Percentiles rank a stretch among this genome's conserved stretches.
Evolutionary conservation across 2,329 filamentous ascomycete genomes (phyloP).

Genomic region (Fusarium annulatum): DNA sequence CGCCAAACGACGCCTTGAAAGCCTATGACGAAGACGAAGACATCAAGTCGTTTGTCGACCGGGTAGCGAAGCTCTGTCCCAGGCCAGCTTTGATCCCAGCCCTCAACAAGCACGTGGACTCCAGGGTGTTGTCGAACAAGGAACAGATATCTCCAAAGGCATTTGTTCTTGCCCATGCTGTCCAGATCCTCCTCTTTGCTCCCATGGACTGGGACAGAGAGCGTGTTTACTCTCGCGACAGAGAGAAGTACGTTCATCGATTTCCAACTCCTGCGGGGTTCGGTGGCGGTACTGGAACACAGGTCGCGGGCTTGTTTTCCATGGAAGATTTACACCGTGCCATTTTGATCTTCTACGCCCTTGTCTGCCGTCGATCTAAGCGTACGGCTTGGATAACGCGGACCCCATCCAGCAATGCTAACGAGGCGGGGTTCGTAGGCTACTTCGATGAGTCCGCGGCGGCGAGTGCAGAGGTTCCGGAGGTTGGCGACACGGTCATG

Average conservation of each 20-base stretch:
- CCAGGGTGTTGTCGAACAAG: rapidly evolving
- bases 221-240: not conserved
- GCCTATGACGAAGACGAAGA: not conserved
- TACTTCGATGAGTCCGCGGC: not conserved
- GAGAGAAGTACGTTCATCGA: not conserved
- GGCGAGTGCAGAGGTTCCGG: rapidly evolving
- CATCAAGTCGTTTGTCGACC: not conserved
- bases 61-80: not conserved
- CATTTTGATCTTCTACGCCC: not conserved
- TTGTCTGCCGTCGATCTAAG: not conserved
- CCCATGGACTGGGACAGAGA: not conserved
- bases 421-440: rapidly evolving
- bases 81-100: rapidly evolving
- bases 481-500: not conserved
- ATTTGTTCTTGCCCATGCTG: rapidly evolving
- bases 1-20: rapidly evolving
- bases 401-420: rapidly evolving
- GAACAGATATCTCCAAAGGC: rapidly evolving
- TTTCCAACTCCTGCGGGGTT: not conserved
- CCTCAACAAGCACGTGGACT: not conserved
- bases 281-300: too few species aligned
- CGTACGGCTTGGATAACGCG: not conserved
- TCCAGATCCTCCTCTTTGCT: not conserved
- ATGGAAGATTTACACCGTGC: not conserved
- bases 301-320: not conserved